phyloP scores from a whole-genome alignment of 495 filamentous ascomycete genomes.

The Aspergillus baeticus region DNA sequence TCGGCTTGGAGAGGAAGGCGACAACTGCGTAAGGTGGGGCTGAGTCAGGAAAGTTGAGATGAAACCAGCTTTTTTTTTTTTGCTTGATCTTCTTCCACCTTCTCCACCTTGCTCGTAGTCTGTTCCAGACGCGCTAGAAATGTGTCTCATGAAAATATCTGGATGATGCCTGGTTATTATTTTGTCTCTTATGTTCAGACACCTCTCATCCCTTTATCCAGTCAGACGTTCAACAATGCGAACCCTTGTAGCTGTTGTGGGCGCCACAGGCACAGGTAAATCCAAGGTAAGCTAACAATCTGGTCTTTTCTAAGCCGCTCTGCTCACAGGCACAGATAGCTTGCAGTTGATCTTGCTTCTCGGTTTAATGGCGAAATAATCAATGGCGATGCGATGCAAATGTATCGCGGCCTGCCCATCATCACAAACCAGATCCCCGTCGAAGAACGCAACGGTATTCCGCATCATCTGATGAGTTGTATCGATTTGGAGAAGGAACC shows the following conservation, averaged over 20 bases:
- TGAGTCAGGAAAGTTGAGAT: not conserved
- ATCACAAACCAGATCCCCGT: slow-evolving; percentile 89
- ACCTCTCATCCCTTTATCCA: slow-evolving; percentile 10
- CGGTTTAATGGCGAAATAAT: slow-evolving; percentile 91
- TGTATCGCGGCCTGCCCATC: slow-evolving; percentile 89
- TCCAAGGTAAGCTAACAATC: slow-evolving; percentile 71
- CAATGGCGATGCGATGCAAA: slow-evolving; percentile 99
- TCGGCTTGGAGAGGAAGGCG: not conserved
- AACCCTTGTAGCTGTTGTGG: slow-evolving; percentile 81
- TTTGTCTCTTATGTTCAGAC: slow-evolving; percentile 12
- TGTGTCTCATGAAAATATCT: not conserved
- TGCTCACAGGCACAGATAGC: slow-evolving; percentile 56
- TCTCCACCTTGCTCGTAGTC: not conserved
- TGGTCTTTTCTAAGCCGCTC: not conserved
- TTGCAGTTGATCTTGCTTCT: slow-evolving; percentile 85
- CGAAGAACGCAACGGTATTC: slow-evolving; percentile 75
- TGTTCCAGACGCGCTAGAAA: not conserved
- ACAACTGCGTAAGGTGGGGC: slow-evolving; percentile 4
- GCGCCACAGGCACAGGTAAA: slow-evolving; percentile 95
- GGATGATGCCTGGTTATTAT: slow-evolving; percentile 10
- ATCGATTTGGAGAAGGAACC: slow-evolving; percentile 70
- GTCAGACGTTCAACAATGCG: slow-evolving; percentile 29
- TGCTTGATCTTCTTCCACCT: not conserved
- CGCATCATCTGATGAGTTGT: slow-evolving; percentile 84
- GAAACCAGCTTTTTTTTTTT: slow-evolving; percentile 6